Base-by-base conservation (phyloP, 2,329 filamentous ascomycete genomes). In the Teratosphaeria viscida region DNA sequence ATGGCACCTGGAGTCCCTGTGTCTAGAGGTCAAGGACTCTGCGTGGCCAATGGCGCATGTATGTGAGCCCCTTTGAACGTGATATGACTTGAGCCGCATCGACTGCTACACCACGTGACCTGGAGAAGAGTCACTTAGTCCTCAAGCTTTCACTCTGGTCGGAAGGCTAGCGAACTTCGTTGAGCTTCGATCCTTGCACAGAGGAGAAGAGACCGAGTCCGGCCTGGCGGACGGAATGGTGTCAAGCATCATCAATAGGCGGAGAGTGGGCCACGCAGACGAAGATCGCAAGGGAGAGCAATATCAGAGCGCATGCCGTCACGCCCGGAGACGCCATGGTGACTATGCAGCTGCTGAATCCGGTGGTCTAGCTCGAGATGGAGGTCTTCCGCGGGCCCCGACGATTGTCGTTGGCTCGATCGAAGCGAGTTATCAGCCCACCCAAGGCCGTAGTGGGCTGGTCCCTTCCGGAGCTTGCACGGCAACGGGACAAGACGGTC, bases 361-460 rank as follows among this genome's bases (percentile, higher is more conserved):
- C 57, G 64, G 64, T 57, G 57, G 56, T 72, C 69, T 77, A 76
- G 75, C 73, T 75, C 72, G 71, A 72, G 57, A 72, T 65, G 72
- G 72, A 64, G 70, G 72, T 70, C 69, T 71, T 72, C 72, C 72
- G 72, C 70, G 58, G 66, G 71, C 77, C 61, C 76, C 73, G 75
- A 73, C 68, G 73, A 72, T 63, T 72, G 70, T 74, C 66, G 77
- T 78, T 78, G 76, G 76, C 72, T 67, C 62, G 62, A 75, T 72
- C 73, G 72, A 69, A 69, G 72, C 67, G 70, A 72, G 58, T 61
- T 64, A 68, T 71, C 67, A 71, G 69, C 55, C 49, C 60, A 55
- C 56, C 60, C 57, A 59, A 39, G 61, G 58, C 61, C 57, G 29
- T 56, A 57, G 57, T 54, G 55, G 60, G 58, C 59, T 37, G 58